These are phyloP conservation scores for Fusarium protoensiforme DNA, from an alignment of 2,329 filamentous ascomycete species.

Conservation along the genomic window DNA sequence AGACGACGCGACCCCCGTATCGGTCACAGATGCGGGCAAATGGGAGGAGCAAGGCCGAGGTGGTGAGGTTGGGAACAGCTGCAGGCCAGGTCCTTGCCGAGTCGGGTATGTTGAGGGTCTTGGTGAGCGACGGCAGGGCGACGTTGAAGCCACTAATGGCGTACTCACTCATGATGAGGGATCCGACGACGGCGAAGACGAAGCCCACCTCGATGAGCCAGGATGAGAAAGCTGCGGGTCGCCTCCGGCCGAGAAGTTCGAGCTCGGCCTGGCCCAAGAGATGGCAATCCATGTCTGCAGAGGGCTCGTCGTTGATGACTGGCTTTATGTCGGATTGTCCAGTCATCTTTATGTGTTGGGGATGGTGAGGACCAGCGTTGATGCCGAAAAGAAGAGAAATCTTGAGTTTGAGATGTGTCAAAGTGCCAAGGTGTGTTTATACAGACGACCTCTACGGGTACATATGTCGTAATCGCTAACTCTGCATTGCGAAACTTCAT, in stretches of 20 bases:
- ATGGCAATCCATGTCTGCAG: background rate
- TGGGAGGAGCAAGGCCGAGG: slow-evolving; percentile 69
- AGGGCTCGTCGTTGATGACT: background rate
- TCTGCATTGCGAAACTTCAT: background rate
- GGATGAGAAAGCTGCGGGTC: slow-evolving; percentile 65
- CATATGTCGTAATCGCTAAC: background rate
- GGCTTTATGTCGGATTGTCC: background rate
- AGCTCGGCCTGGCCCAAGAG: slow-evolving; percentile 51
- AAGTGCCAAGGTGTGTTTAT: background rate
- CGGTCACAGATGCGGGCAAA: slow-evolving; percentile 70
- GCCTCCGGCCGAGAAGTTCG: slow-evolving; percentile 70
- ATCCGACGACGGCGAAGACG: slow-evolving; percentile 70
- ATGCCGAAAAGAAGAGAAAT: background rate
- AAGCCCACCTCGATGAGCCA: slow-evolving; percentile 68
- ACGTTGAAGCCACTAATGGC: slow-evolving; percentile 82
- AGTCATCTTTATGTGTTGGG: background rate
- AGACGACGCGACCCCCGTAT: slow-evolving; percentile 69
- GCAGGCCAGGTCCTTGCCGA: slow-evolving; percentile 72
- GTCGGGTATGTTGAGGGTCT: slow-evolving; percentile 71
- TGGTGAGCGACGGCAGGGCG: slow-evolving; percentile 74
- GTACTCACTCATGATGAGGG: slow-evolving; percentile 76
- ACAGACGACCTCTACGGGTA: background rate
- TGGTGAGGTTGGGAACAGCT: slow-evolving; percentile 69
- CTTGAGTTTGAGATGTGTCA: background rate
- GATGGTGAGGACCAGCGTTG: background rate